Conservation (phyloP, 345 rosid genomes). For the Syzygium aromaticum region DNA sequence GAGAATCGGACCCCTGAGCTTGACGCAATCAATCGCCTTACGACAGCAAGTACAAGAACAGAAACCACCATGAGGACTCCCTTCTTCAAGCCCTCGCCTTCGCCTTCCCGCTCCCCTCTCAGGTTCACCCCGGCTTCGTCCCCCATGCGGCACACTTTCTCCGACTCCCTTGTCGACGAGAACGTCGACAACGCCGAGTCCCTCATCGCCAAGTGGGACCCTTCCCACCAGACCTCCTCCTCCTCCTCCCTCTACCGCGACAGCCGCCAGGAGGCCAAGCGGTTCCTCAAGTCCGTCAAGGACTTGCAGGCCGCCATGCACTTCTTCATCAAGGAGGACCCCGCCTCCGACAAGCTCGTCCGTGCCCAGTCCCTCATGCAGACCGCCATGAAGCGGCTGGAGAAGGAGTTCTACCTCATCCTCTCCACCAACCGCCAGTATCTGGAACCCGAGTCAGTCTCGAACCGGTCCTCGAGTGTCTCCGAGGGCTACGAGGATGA, state of each 20-base stretch:
- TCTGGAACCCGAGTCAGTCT: constrained; percentile 51
- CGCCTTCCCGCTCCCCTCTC: constrained; percentile 6
- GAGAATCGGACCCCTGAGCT: neutral
- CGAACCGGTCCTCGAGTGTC: constrained; percentile 20
- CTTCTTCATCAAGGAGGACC: constrained; percentile 19
- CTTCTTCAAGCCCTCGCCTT: constrained; percentile 11
- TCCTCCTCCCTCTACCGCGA: constrained; percentile 32
- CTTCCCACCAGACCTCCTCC: constrained; percentile 8
- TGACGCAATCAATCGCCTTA: neutral
- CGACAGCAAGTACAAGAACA: neutral
- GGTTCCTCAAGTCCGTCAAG: constrained; percentile 30
- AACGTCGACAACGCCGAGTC: constrained; percentile 34
- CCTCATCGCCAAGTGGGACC: constrained; percentile 35
- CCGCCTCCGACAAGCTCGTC: constrained; percentile 36
- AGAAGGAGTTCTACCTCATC: constrained; percentile 62
- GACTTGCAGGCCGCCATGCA: constrained; percentile 59
- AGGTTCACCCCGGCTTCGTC: constrained; percentile 21
- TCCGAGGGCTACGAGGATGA: constrained; percentile 18
- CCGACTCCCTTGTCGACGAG: constrained; percentile 44
- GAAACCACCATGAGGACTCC: constrained; percentile 11
- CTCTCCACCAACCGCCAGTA: constrained; percentile 35
- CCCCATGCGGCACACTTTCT: constrained; percentile 30
- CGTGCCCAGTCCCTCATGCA: constrained; percentile 49
- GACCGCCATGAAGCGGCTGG: constrained; percentile 54
- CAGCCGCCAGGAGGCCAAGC: constrained; percentile 42